Evolutionary conservation across 2,329 filamentous ascomycete species (phyloP), one percentile per base, ranked within the genome.

Genomic region (Monosporascus sp.): DNA sequence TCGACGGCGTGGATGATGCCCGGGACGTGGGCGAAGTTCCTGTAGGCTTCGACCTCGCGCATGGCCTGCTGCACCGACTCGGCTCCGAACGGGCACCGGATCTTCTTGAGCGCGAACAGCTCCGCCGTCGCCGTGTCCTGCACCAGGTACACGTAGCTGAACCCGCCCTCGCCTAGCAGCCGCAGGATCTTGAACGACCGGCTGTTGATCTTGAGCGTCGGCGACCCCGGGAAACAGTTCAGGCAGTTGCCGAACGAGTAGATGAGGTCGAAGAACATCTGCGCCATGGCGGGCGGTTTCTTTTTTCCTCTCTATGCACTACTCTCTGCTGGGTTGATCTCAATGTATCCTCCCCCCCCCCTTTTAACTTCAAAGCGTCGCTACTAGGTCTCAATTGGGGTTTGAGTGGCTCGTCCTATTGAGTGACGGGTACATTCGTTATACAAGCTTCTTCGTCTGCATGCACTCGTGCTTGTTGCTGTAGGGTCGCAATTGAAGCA

Each of bases 141-240:
- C 56, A 99, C 94, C 55, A 99, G 89, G 75, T 99, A 99, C 64
- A 99, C 94, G 73, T 97, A 99, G 60, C 91, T 96, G 79, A 99
- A 99, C 66, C 94, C 94, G 69, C 94, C 94, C 88, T 99, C 94
- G 71, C 94, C 94, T 3, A 99, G 81, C 49, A 99, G 79, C 56
- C 94, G 88, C 64, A 96, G 77, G 69, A 99, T 95, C 80, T 97
- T 97, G 81, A 97, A 97, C 74, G 86, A 94, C 57, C 91, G 86
- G 67, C 82, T 88, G 73, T 97, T 97, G 77, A 99, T 94, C 74
- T 94, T 96, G 62, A 99, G 83, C 53, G 93, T 91, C 54, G 94
- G 93, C 60, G 91, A 93, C 63, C 90, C 90, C 16, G 94, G 93
- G 69, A 99, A 97, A 78, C 94, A 99, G 73, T 88, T 93, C 73